A percentile compares a stretch with the other conserved stretches of the same genome.
phyloP scores from a whole-genome alignment of 345 rosid species.

The Eucalyptus pumila region DNA sequence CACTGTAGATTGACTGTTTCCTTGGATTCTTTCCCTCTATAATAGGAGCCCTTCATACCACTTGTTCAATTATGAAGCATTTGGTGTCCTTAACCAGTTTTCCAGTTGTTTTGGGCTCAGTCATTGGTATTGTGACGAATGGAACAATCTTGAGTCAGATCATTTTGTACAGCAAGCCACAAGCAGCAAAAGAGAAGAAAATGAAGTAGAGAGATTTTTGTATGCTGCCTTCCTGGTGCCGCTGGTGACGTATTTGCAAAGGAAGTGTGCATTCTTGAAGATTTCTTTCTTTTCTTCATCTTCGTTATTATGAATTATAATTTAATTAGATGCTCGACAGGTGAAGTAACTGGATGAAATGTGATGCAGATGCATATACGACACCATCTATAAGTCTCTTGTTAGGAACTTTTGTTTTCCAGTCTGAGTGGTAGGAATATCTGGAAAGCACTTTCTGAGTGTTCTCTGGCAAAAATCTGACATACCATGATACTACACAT shows the following conservation, averaged over 20 bases:
- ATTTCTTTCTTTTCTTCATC: neutral
- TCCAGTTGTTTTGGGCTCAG: constrained; percentile 54
- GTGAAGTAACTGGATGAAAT: neutral
- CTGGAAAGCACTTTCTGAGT: neutral
- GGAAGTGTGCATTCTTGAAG: neutral
- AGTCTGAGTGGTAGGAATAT: neutral
- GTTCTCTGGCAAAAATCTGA: neutral
- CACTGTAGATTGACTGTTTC: neutral
- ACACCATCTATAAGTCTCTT: neutral
- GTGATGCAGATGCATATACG: neutral
- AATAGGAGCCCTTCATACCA: neutral
- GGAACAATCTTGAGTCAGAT: constrained; percentile 69
- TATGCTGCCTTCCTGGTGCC: neutral
- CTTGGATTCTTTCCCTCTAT: neutral
- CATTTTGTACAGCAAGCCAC: constrained; percentile 34
- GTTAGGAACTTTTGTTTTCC: neutral
- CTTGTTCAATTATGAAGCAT: neutral
- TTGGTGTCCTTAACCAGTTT: constrained; percentile 18
- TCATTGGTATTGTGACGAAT: constrained; percentile 45
- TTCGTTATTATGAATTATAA: neutral
- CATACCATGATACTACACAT: neutral
- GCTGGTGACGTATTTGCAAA: neutral
- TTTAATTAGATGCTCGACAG: neutral
- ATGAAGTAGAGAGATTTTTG: constrained; percentile 5
- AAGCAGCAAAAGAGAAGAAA: constrained; percentile 46